Conservation (phyloP, 352 stramenopile genomes). For the Elongisporangium senticosum region DNA sequence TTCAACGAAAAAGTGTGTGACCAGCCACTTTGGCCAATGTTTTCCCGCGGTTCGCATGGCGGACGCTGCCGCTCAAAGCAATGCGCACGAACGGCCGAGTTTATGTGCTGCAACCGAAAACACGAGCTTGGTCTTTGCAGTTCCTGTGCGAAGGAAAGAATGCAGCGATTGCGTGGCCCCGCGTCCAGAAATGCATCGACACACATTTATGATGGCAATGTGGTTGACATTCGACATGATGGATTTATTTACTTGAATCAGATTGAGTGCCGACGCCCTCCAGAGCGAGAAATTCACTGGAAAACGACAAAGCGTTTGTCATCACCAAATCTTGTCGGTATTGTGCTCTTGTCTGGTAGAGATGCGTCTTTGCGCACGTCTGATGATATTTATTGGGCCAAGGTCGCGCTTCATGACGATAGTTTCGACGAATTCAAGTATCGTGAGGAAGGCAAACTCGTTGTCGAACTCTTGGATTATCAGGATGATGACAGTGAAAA, state of each 20-base stretch:
- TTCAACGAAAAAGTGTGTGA: slow-evolving; percentile 55
- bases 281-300: slow-evolving; percentile 67
- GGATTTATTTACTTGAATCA: slow-evolving; percentile 59
- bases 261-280: slow-evolving; percentile 51
- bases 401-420: slow-evolving; percentile 67
- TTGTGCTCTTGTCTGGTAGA: slow-evolving; percentile 55
- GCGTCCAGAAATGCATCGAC: slow-evolving; percentile 59
- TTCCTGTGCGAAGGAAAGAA: slow-evolving; percentile 42
- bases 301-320: slow-evolving; percentile 71
- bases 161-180: slow-evolving; percentile 45
- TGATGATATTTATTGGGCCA: slow-evolving; percentile 71
- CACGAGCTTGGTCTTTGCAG: slow-evolving; percentile 59
- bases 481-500: slow-evolving; percentile 54
- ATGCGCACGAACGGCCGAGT: slow-evolving; percentile 46
- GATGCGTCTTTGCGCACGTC: slow-evolving; percentile 36
- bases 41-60: neutral
- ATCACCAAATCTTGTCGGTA: slow-evolving; percentile 74
- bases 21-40: slow-evolving; percentile 58
- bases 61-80: slow-evolving; percentile 38
- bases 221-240: slow-evolving; percentile 46
- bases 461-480: slow-evolving; percentile 71
- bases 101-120: slow-evolving; percentile 48
- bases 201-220: slow-evolving; percentile 71
- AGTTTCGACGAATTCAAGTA: slow-evolving; percentile 59
- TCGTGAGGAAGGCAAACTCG: slow-evolving; percentile 50